phyloP scores from a whole-genome alignment of 306 rosid genomes.

The Leucaena leucocephala region DNA sequence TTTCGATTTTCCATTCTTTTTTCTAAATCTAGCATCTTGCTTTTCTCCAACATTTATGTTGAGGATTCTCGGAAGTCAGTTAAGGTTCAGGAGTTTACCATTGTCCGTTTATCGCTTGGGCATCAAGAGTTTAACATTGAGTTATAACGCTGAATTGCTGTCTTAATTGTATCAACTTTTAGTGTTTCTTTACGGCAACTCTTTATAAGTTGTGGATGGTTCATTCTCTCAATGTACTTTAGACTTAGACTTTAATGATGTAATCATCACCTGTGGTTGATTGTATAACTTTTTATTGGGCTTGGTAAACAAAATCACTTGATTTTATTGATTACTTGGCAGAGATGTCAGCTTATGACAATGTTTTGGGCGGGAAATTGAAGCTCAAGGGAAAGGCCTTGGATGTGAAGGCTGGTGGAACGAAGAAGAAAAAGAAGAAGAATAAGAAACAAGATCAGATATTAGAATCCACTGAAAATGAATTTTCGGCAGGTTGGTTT shows the following conservation, averaged over 20 bases:
- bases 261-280: not conserved
- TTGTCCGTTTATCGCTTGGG: not conserved
- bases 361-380: constrained; percentile 90
- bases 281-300: not conserved
- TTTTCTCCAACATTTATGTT: not conserved
- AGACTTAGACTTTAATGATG: not conserved
- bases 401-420: constrained; percentile 86
- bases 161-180: not conserved
- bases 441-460: constrained; percentile 60
- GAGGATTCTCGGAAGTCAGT: not conserved
- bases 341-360: constrained; percentile 79
- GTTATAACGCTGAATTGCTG: not conserved
- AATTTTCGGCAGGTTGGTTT: constrained; percentile 60
- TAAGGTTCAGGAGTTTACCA: not conserved
- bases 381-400: constrained; percentile 98
- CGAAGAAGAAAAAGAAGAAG: constrained; percentile 86
- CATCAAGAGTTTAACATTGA: not conserved
- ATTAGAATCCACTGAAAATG: constrained; percentile 51
- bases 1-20: constrained; percentile 6
- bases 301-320: not conserved
- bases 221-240: not conserved
- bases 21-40: constrained; percentile 27
- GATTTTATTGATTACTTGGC: constrained; percentile 9
- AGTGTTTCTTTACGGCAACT: not conserved
- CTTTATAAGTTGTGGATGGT: not conserved